A percentile compares a stretch with the other conserved stretches of the same genome.
These are phyloP conservation scores for Centaurea solstitialis DNA, from an alignment of 129 eudicot species.

Conservation along the genomic window DNA sequence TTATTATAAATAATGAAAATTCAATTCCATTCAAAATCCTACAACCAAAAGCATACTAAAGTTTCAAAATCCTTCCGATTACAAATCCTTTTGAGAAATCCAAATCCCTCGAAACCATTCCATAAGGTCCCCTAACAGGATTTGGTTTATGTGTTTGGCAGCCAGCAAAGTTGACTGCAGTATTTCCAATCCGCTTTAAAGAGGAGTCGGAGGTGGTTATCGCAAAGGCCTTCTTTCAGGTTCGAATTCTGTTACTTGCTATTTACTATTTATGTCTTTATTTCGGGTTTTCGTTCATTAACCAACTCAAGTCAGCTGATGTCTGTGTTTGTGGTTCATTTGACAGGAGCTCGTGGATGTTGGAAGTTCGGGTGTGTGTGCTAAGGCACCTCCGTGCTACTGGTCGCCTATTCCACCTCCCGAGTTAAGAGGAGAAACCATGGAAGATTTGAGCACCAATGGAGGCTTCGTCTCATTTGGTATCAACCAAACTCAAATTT, in stretches of 20 bases:
- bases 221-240: constrained; percentile 97
- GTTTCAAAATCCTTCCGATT: background rate
- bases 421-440: constrained; percentile 81
- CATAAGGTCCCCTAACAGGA: too few species aligned
- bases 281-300: constrained; percentile 1
- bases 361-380: constrained; percentile 62
- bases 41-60: too few species aligned
- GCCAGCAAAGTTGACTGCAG: constrained; percentile 65
- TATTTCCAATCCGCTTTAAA: constrained; percentile 88
- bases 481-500: constrained; percentile 26
- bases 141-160: constrained; percentile 34
- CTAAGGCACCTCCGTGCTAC: constrained; percentile 81
- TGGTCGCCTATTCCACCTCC: constrained; percentile 99
- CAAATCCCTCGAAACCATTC: too few species aligned
- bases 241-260: constrained; percentile 10
- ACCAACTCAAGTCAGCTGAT: background rate
- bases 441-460: constrained; percentile 89
- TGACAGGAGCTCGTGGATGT: constrained; percentile 81
- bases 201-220: constrained; percentile 81
- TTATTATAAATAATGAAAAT: too few species aligned
- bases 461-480: constrained; percentile 96
- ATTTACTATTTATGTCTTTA: background rate
- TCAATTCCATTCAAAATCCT: too few species aligned
- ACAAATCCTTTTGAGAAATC: background rate
- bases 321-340: background rate